Percentiles rank a stretch among this genome's conserved stretches.
phyloP scores from a whole-genome alignment of 2,329 filamentous ascomycete species.

The Penicillium frequentans region DNA sequence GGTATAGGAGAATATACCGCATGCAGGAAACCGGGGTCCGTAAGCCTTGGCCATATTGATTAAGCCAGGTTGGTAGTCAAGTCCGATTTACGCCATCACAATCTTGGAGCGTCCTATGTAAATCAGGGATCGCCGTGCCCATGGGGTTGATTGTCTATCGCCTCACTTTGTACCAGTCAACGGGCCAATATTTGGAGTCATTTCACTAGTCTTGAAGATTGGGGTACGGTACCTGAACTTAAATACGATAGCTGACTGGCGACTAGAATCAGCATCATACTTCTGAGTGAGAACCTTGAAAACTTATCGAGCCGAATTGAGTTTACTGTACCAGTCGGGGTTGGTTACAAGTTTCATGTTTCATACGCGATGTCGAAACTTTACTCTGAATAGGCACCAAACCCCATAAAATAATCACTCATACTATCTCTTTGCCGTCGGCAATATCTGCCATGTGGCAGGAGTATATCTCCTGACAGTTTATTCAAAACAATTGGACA shows the following conservation, averaged over 20 bases:
- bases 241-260: not conserved
- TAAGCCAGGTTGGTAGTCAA: not conserved
- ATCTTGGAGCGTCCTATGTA: not conserved
- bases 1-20: conserved; percentile 2
- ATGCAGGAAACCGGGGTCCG: conserved; percentile 5
- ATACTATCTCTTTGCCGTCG: not conserved
- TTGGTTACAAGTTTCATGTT: not conserved
- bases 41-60: not conserved
- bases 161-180: not conserved
- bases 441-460: not conserved
- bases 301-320: not conserved
- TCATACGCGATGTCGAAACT: conserved; percentile 1
- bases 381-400: conserved; percentile 5
- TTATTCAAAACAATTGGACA: conserved; percentile 10
- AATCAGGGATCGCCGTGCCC: not conserved
- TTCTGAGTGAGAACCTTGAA: not conserved
- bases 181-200: not conserved
- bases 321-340: not conserved
- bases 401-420: not conserved
- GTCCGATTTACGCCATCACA: not conserved
- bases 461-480: not conserved
- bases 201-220: not conserved
- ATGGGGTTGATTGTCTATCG: not conserved
- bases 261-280: not conserved
- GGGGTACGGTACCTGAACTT: not conserved